These are phyloP conservation scores for Prinsepia uniflora DNA, from an alignment of 306 rosid genomes.

Conservation along the genomic window DNA sequence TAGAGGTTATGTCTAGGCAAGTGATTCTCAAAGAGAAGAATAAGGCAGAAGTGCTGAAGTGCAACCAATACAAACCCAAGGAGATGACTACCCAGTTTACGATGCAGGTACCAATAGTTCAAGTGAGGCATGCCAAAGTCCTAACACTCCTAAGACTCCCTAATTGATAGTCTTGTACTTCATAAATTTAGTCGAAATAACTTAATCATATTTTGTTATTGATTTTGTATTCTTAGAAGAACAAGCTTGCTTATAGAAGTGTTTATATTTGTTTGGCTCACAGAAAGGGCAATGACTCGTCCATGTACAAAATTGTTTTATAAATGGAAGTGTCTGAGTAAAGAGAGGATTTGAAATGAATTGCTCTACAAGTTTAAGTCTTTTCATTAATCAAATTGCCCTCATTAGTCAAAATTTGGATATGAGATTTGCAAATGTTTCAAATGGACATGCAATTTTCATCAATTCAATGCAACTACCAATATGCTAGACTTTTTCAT, in stretches of 20 bases:
- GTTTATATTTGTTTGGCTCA: background rate
- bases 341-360: background rate
- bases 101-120: slow-evolving; percentile 1
- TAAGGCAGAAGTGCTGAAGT: slow-evolving; percentile 55
- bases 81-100: slow-evolving; percentile 24
- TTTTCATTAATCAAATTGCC: too few relatives aligned
- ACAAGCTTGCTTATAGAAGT: background rate
- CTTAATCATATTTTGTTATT: background rate
- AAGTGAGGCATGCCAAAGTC: background rate
- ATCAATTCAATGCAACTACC: too few relatives aligned
- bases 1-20: slow-evolving; percentile 94
- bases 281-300: background rate
- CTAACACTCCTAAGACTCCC: background rate
- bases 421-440: too few relatives aligned
- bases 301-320: slow-evolving; percentile 5
- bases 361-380: too few relatives aligned
- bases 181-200: background rate
- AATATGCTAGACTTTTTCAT: too few relatives aligned
- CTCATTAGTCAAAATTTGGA: too few relatives aligned
- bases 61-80: slow-evolving; percentile 32
- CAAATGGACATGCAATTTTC: too few relatives aligned
- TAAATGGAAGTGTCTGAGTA: background rate
- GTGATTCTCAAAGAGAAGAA: slow-evolving; percentile 83
- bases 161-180: slow-evolving; percentile 2
- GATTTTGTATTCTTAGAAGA: too few relatives aligned